Evolutionary conservation across 202 grass and related monocot species (phyloP).

Genomic region (Schoenoplectus tabernaemontani): DNA sequence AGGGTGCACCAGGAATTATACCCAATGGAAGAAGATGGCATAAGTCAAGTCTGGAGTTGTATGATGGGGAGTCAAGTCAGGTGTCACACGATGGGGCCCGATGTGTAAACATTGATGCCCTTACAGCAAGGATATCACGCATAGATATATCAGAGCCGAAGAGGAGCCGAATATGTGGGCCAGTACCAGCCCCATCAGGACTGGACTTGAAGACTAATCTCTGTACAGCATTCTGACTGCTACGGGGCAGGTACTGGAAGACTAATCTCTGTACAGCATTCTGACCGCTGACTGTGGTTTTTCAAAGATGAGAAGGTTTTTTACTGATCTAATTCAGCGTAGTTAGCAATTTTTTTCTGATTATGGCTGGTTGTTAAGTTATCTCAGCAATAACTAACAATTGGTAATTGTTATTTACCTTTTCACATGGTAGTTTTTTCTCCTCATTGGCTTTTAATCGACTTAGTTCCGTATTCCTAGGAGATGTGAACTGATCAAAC

Average conservation of each 20-base stretch:
- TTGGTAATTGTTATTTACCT: neutral
- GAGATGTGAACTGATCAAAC: neutral
- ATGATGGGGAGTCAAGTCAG: neutral
- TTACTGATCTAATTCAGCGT: neutral
- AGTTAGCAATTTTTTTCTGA: neutral
- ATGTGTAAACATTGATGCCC: slow-evolving; percentile 53
- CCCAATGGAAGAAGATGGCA: neutral
- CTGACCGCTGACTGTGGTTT: slow-evolving; percentile 16
- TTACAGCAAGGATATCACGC: slow-evolving; percentile 61
- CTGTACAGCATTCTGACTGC: too few relatives aligned
- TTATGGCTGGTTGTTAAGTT: neutral
- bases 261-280: slow-evolving; percentile 40
- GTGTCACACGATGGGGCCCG: slow-evolving; percentile 19
- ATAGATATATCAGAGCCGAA: slow-evolving; percentile 37
- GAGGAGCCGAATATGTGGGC: slow-evolving; percentile 36
- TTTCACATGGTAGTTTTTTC: neutral
- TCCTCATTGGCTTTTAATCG: neutral
- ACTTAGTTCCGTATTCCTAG: neutral
- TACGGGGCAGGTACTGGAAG: too few relatives aligned
- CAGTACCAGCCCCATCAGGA: slow-evolving; percentile 13
- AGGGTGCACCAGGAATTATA: neutral
- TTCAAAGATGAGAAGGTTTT: slow-evolving; percentile 4
- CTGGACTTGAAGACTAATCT: slow-evolving; percentile 20
- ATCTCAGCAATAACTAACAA: neutral
- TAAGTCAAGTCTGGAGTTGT: neutral